Evolutionary conservation across 129 eudicot genomes (phyloP).

Genomic region (Oenanthe sinensis): DNA sequence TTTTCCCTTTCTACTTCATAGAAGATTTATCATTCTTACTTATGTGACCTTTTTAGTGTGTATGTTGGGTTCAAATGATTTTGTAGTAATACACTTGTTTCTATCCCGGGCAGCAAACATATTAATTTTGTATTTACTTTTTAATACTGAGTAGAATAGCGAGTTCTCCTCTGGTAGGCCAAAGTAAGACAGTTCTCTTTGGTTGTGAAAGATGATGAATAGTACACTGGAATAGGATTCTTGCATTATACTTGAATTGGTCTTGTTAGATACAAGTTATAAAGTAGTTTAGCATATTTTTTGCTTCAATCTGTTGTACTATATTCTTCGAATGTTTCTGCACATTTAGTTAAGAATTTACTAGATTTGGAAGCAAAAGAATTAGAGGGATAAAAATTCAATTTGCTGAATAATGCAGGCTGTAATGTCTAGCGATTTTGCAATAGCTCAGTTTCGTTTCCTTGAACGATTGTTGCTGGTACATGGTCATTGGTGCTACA

Average conservation of each 20-base stretch:
- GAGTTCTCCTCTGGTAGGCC: not conserved
- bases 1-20: not conserved
- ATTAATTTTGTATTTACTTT: not conserved
- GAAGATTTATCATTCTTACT: not conserved
- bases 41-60: not conserved
- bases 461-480: slow-evolving; percentile 88
- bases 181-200: not conserved
- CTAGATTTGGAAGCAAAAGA: not conserved
- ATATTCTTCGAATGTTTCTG: not conserved
- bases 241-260: not conserved
- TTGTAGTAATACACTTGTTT: not conserved
- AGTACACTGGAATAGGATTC: not conserved
- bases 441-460: slow-evolving; percentile 86
- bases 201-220: not conserved
- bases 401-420: slow-evolving; percentile 42
- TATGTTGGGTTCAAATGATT: not conserved
- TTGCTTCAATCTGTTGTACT: not conserved
- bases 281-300: not conserved
- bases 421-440: slow-evolving; percentile 94
- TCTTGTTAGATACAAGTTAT: not conserved
- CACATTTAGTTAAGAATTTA: not conserved
- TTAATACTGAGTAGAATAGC: not conserved
- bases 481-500: slow-evolving; percentile 99
- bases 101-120: not conserved
- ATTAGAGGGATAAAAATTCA: not conserved